Percentiles rank a stretch among this genome's conserved stretches.
Evolutionary conservation across 2,329 filamentous ascomycete genomes (phyloP).

Genomic region (Akanthomyces lecanii): DNA sequence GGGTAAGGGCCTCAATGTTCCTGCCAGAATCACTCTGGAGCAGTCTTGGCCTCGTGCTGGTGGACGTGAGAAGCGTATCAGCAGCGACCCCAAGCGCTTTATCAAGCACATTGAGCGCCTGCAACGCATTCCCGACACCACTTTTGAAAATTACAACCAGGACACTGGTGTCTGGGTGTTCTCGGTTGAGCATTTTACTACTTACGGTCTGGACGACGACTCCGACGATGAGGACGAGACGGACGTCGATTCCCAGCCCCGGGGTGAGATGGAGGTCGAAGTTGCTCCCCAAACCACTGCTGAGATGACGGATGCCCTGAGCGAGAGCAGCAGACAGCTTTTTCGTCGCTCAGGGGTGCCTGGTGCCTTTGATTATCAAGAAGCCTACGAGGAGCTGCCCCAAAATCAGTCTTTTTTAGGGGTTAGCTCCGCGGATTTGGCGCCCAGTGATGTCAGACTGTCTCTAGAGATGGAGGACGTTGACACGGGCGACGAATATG

Average conservation of each 20-base stretch:
- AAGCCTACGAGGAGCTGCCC: constrained; percentile 51
- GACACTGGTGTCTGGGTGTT: constrained; percentile 87
- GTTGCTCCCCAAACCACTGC: constrained; percentile 26
- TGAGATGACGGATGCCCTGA: constrained; percentile 23
- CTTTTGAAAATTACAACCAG: constrained; percentile 74
- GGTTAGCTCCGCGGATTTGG: constrained; percentile 81
- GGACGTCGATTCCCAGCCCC: constrained; percentile 44
- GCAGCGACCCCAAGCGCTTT: constrained; percentile 58
- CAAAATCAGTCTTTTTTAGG: constrained; percentile 81
- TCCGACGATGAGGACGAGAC: constrained; percentile 54
- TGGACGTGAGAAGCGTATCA: constrained; percentile 51
- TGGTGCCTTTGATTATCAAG: constrained; percentile 71
- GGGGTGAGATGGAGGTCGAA: constrained; percentile 31
- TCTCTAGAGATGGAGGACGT: constrained; percentile 56
- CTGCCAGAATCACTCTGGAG: constrained; percentile 79
- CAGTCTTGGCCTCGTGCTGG: constrained; percentile 80
- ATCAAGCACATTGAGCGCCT: constrained; percentile 81
- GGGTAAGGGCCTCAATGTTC: constrained; percentile 88
- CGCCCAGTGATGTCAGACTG: constrained; percentile 56
- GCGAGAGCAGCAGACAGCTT: constrained; percentile 57
- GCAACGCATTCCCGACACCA: constrained; percentile 72
- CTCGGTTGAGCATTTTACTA: constrained; percentile 92
- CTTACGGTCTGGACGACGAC: constrained; percentile 76
- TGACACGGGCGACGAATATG: constrained; percentile 72
- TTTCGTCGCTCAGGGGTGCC: constrained; percentile 56